These are phyloP conservation scores for Neopestalotiopsis sp. DNA, from an alignment of 2,329 filamentous ascomycete genomes.

Conservation along the genomic window DNA sequence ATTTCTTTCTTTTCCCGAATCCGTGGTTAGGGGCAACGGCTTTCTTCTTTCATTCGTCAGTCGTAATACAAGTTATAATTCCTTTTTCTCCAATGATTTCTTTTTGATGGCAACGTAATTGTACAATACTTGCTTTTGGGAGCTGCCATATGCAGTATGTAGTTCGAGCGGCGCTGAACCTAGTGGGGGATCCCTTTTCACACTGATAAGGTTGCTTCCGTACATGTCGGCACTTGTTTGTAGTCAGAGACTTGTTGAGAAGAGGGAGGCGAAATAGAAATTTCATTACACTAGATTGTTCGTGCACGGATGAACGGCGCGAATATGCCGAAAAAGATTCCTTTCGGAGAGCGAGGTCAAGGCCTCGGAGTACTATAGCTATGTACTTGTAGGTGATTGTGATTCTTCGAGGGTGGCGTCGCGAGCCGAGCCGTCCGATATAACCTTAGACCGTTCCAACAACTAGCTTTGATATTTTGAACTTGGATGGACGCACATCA, in stretches of 20 bases:
- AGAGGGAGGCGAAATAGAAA: neutral
- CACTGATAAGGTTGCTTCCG: neutral
- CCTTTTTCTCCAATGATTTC: neutral
- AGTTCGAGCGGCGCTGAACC: neutral
- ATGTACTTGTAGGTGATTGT: neutral
- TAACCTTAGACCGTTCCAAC: too few relatives aligned
- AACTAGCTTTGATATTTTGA: too few relatives aligned
- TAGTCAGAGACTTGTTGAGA: neutral
- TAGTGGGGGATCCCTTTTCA: neutral
- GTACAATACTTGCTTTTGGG: neutral
- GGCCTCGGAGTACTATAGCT: neutral
- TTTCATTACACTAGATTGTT: neutral
- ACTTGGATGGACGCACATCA: too few relatives aligned
- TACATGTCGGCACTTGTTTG: constrained; percentile 2
- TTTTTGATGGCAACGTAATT: neutral
- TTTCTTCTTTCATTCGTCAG: neutral
- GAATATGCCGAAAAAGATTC: neutral
- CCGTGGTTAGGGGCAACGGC: neutral
- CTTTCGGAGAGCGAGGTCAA: neutral
- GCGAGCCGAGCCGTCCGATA: too few relatives aligned
- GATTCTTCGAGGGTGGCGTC: too few relatives aligned
- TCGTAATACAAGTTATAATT: neutral
- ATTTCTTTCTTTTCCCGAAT: neutral
- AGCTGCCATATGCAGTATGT: constrained; percentile 2
- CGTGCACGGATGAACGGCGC: neutral